These are phyloP conservation scores for Cercospora canescens DNA, from an alignment of 2,329 filamentous ascomycete genomes.

Conservation along the genomic window DNA sequence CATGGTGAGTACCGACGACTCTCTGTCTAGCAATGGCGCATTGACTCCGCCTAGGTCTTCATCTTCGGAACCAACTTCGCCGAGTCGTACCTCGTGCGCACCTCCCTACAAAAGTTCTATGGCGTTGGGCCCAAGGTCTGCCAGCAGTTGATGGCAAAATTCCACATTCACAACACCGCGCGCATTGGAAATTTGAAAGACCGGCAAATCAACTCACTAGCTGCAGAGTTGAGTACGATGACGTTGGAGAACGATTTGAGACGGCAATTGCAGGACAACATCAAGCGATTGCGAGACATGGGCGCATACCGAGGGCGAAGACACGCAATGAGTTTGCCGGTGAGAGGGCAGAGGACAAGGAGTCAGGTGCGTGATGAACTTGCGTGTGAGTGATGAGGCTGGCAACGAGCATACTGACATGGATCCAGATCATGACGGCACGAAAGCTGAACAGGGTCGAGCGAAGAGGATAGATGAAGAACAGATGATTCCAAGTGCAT, in stretches of 20 bases:
- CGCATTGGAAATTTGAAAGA: constrained; percentile 73
- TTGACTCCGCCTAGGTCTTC: constrained; percentile 48
- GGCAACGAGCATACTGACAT: constrained; percentile 11
- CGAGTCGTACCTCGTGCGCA: constrained; percentile 71
- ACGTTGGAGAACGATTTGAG: constrained; percentile 89
- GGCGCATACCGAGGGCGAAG: constrained; percentile 84
- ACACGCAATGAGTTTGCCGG: constrained; percentile 90
- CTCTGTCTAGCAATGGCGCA: neutral
- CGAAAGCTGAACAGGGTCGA: constrained; percentile 60
- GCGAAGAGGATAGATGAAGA: constrained; percentile 42
- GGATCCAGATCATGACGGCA: constrained; percentile 56
- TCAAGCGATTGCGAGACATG: constrained; percentile 83
- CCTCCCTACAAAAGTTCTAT: constrained; percentile 80
- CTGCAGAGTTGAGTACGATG: constrained; percentile 83
- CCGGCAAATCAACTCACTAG: constrained; percentile 78
- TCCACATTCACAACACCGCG: constrained; percentile 81
- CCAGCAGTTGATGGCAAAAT: constrained; percentile 78
- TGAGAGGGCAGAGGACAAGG: constrained; percentile 85
- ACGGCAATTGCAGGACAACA: constrained; percentile 78
- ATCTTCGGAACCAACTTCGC: constrained; percentile 84
- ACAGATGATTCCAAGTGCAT: constrained; percentile 11
- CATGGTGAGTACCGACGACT: constrained; percentile 14
- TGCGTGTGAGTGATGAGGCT: neutral
- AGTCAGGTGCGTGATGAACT: constrained; percentile 59
- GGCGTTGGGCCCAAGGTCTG: constrained; percentile 73